Conservation (phyloP, 805 yeast genomes). For the Metschnikowia anglica region DNA sequence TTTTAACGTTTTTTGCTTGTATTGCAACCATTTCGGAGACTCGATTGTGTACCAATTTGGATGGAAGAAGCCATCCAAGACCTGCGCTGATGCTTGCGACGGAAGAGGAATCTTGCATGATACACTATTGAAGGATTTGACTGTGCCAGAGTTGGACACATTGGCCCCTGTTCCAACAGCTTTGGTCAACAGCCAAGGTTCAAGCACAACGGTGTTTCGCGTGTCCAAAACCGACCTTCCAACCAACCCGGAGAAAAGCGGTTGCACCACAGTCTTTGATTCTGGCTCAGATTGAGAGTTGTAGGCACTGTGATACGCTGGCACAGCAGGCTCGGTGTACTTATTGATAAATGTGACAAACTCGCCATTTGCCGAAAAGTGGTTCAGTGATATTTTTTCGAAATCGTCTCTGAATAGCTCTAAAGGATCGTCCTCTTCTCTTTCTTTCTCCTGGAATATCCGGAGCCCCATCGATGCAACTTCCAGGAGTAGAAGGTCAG, state of each 20-base stretch:
- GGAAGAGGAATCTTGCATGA: constrained; percentile 37
- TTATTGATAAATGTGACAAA: constrained; percentile 42
- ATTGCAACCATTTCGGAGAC: constrained; percentile 43
- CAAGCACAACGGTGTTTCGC: constrained; percentile 65
- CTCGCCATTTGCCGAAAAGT: constrained; percentile 58
- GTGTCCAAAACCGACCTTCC: constrained; percentile 73
- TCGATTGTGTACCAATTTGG: constrained; percentile 47
- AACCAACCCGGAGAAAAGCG: constrained; percentile 74
- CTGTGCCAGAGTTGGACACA: constrained; percentile 23
- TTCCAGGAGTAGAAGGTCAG: constrained; percentile 65
- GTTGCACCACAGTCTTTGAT: constrained; percentile 61
- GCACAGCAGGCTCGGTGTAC: constrained; percentile 31
- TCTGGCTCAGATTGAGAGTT: constrained; percentile 29
- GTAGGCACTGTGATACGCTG: constrained; percentile 24
- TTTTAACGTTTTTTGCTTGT: constrained; percentile 25
- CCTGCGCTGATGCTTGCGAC: constrained; percentile 31
- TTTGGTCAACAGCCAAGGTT: constrained; percentile 63
- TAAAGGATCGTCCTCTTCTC: constrained; percentile 21
- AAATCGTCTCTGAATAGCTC: constrained; percentile 56
- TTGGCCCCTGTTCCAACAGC: constrained; percentile 40
- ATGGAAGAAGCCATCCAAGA: constrained; percentile 43
- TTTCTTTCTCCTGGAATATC: constrained; percentile 16
- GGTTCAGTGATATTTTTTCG: constrained; percentile 54
- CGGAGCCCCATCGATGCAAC: constrained; percentile 43
- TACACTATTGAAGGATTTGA: constrained; percentile 33